Percentiles rank a stretch among this genome's conserved stretches.
These are phyloP conservation scores for Fraxinus floribunda DNA, from an alignment of 305 asterid genomes.

Conservation along the genomic window DNA sequence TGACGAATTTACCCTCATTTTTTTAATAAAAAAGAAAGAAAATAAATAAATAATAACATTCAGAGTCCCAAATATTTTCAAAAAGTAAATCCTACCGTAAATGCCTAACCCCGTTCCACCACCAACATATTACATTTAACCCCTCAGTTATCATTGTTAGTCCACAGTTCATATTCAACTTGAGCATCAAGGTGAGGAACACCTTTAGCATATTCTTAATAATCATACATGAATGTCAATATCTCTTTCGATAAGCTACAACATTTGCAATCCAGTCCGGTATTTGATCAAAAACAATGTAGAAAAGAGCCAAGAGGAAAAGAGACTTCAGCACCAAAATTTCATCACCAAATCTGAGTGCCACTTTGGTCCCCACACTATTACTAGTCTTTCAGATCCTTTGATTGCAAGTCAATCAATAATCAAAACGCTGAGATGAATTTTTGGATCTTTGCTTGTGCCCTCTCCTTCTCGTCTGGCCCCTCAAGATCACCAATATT, in stretches of 20 bases:
- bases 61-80: background rate
- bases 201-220: background rate
- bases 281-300: slow-evolving; percentile 17
- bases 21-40: too few species aligned
- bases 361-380: background rate
- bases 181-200: background rate
- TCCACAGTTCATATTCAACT: background rate
- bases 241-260: slow-evolving; percentile 6
- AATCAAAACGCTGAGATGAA: slow-evolving; percentile 57
- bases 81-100: background rate
- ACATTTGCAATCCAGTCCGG: slow-evolving; percentile 1
- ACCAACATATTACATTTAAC: background rate
- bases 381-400: slow-evolving; percentile 21
- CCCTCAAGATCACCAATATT: slow-evolving; percentile 94
- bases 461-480: slow-evolving; percentile 95
- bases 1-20: background rate
- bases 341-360: background rate
- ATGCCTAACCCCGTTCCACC: background rate
- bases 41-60: too few species aligned
- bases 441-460: slow-evolving; percentile 65
- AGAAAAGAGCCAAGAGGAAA: slow-evolving; percentile 1
- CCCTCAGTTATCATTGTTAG: background rate
- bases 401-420: background rate
- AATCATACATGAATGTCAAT: background rate
- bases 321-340: background rate